A percentile compares a stretch with the other conserved stretches of the same genome.
These are phyloP conservation scores for Corymbia maculata DNA, from an alignment of 345 rosid species.

Conservation along the genomic window DNA sequence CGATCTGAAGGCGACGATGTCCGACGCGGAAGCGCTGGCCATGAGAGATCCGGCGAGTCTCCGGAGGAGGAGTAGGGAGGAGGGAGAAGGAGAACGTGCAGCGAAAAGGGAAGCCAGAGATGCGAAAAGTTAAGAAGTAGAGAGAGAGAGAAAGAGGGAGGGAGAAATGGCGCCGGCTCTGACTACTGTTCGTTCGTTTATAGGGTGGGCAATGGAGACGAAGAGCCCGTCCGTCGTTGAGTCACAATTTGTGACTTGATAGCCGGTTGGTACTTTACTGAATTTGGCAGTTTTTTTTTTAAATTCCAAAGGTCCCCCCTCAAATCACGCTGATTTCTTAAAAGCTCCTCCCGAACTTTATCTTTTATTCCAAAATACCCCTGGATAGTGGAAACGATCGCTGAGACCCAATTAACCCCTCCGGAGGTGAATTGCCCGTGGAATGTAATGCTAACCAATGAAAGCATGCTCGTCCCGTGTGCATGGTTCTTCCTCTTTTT, in stretches of 20 bases:
- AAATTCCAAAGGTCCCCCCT: neutral
- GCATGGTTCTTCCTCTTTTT: no score
- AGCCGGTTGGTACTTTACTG: neutral
- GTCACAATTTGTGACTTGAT: neutral
- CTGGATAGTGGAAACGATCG: neutral
- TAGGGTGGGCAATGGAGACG: neutral
- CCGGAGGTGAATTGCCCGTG: no score
- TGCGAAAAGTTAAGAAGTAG: neutral
- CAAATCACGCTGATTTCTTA: neutral
- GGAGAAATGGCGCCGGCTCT: neutral
- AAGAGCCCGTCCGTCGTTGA: neutral
- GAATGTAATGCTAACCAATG: no score
- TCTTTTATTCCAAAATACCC: neutral
- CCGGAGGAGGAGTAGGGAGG: conserved; percentile 2
- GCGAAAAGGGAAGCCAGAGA: conserved; percentile 27
- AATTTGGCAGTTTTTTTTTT: neutral
- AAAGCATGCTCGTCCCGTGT: no score
- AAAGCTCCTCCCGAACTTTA: neutral
- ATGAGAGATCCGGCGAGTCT: conserved; percentile 18
- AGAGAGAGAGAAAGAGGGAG: neutral
- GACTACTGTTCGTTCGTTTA: neutral
- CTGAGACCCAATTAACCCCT: neutral
- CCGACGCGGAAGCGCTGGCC: conserved; percentile 71
- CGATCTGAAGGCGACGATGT: conserved; percentile 33
- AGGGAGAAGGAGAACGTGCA: conserved; percentile 5